Base-by-base conservation (phyloP, 1,284 basidiomycete species). In the Ceratobasidium sp. region DNA sequence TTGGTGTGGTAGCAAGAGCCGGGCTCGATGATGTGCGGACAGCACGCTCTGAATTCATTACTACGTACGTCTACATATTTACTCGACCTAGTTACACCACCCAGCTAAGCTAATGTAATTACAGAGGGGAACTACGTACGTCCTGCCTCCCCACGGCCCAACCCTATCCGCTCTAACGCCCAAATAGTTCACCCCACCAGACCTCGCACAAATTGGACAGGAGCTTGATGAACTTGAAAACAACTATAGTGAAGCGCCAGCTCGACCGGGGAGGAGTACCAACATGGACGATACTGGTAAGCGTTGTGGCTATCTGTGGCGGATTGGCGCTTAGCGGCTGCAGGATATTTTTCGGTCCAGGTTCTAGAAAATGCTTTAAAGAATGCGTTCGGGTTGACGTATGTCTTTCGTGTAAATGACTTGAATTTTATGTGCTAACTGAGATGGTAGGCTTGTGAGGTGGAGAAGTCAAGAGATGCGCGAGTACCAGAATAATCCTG, bases 261-360 rank as follows among this genome's bases (percentile, higher is more conserved):
- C 53, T 20, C 75, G 67, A 67, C 77, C 68, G 68, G 79, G 79
- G 2, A 75, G 92, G 86, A 80, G 79, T 76, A 85, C 84, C 60
- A 96, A 96, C 77, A 93, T 94, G 89, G 93, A 95, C 74, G 93
- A 95, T 77, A 92, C 92, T 50, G 91, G 89, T 86, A 72, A n/a
- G 79, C 58, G 7, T 68, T 15, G 38, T 20, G 38, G n/a, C 38
- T 7, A 12, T 73, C 72, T 52, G 73, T 2, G 4, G 25, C 35
- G 38, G 47, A 38, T 68, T 70, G 35, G 70, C 70, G 71, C 25
- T 72, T 57, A 27, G 64, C 71, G 56, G 13, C 15, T 45, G 29
- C 72, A 87, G 93, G 93, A 0, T 96, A 92, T 78, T 96, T 96
- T 79, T 94, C 93, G 2, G 83, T 93, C 1, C 90, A 92, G 74